Conservation (phyloP, 805 yeast genomes). For the Starmerella roubikii region DNA sequence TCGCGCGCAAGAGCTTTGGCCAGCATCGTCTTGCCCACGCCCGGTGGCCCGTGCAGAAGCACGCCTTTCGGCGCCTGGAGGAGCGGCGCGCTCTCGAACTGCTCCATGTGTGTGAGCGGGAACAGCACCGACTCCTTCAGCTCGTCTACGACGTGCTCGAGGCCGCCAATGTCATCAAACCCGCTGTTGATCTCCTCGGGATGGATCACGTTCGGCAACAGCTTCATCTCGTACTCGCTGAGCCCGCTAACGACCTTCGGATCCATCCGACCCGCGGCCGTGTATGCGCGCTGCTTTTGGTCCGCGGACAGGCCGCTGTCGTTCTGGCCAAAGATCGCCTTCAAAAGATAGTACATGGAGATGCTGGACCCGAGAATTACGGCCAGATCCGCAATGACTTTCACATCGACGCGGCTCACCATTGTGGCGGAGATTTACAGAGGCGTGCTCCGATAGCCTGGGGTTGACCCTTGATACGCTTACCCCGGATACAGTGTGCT, state of each 20-base stretch:
- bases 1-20: constrained; percentile 91
- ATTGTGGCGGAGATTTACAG: background rate
- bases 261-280: constrained; percentile 46
- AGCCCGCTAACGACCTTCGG: constrained; percentile 46
- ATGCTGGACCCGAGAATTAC: constrained; percentile 50
- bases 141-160: constrained; percentile 70
- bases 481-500: no score
- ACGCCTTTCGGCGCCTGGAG: constrained; percentile 93
- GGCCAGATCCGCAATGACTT: constrained; percentile 32
- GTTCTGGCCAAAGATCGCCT: constrained; percentile 30
- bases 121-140: constrained; percentile 76
- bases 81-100: constrained; percentile 47
- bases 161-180: constrained; percentile 81
- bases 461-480: no score
- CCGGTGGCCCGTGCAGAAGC: constrained; percentile 86
- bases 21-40: constrained; percentile 94
- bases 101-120: constrained; percentile 45
- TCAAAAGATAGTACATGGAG: constrained; percentile 51
- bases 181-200: constrained; percentile 70
- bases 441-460: no score
- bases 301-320: constrained; percentile 38
- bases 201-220: constrained; percentile 63
- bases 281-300: constrained; percentile 46
- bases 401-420: constrained; percentile 16
- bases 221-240: constrained; percentile 62